Evolutionary conservation across 1,139 yeast genomes (phyloP), one percentile per base, ranked within the genome.

Genomic region (Yamadazyma conglobata): DNA sequence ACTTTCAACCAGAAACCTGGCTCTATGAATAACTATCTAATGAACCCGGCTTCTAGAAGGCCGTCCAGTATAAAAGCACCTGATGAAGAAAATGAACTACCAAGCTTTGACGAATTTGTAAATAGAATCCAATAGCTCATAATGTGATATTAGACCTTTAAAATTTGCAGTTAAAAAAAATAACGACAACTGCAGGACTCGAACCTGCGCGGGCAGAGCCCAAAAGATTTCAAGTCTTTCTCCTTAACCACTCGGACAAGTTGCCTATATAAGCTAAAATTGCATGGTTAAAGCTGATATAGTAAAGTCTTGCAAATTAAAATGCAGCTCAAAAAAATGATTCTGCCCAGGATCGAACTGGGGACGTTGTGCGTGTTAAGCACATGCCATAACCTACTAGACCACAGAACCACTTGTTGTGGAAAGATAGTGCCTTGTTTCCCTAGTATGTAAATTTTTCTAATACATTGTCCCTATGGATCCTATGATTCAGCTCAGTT

Each of bases 271-370:
- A n/a, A n/a, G n/a, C n/a, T n/a, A n/a, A n/a, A n/a, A n/a, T n/a
- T n/a, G n/a, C n/a, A n/a, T n/a, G n/a, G n/a, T n/a, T n/a, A n/a
- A n/a, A n/a, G n/a, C n/a, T n/a, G n/a, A n/a, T n/a, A n/a, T n/a
- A n/a, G n/a, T n/a, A n/a, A n/a, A n/a, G n/a, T n/a, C n/a, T n/a
- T n/a, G n/a, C n/a, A n/a, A n/a, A n/a, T n/a, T n/a, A n/a, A n/a
- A n/a, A n/a, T n/a, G n/a, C n/a, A n/a, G n/a, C n/a, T n/a, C n/a
- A n/a, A n/a, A n/a, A n/a, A n/a, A n/a, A n/a, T n/a, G n/a, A n/a
- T n/a, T n/a, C n/a, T n/a, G 87, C 95, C 95, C 96, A 86, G 96
- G 95, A 83, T 87, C 95, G 96, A 87, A 87, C 96, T 85, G 95
- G 95, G 95, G 95, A 87, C 95, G 89, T 85, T 83, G 89, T 83